Percentiles rank a stretch among this genome's conserved stretches.
Conservation (phyloP, 176 grass and related monocot genomes). For the Carex pumila region DNA sequence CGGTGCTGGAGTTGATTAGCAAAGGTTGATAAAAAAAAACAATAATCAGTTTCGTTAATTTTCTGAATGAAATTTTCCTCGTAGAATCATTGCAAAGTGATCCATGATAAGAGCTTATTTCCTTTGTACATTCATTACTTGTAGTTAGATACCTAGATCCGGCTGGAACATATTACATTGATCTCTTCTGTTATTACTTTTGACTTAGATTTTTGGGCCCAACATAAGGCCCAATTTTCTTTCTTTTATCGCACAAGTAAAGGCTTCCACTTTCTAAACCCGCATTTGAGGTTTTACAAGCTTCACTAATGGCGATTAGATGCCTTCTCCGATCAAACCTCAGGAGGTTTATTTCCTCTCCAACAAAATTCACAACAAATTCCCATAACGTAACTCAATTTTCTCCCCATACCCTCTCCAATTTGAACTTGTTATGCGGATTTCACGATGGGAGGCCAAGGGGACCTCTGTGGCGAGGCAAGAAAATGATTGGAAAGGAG, state of each 20-base stretch:
- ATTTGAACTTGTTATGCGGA: slow-evolving; percentile 11
- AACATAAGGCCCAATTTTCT: not conserved
- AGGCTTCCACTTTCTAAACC: not conserved
- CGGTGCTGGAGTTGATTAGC: too few species aligned
- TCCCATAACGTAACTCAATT: not conserved
- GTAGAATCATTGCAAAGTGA: too few species aligned
- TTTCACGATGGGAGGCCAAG: slow-evolving; percentile 85
- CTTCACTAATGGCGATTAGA: slow-evolving; percentile 27
- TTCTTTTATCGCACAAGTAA: not conserved
- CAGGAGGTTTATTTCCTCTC: not conserved
- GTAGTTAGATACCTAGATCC: too few species aligned
- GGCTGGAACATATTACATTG: too few species aligned
- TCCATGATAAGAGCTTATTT: too few species aligned
- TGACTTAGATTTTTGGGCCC: not conserved
- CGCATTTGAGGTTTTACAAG: slow-evolving; percentile 2
- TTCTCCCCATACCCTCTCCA: not conserved
- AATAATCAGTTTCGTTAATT: too few species aligned
- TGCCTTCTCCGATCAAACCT: slow-evolving; percentile 7
- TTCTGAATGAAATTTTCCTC: too few species aligned
- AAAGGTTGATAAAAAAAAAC: too few species aligned
- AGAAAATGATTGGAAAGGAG: slow-evolving; percentile 97
- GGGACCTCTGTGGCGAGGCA: slow-evolving; percentile 86
- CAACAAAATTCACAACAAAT: not conserved
- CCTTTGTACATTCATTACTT: too few species aligned
- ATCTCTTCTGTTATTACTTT: too few species aligned